Conservation (phyloP, 2,329 filamentous ascomycete genomes). For the Colletotrichum lini region DNA sequence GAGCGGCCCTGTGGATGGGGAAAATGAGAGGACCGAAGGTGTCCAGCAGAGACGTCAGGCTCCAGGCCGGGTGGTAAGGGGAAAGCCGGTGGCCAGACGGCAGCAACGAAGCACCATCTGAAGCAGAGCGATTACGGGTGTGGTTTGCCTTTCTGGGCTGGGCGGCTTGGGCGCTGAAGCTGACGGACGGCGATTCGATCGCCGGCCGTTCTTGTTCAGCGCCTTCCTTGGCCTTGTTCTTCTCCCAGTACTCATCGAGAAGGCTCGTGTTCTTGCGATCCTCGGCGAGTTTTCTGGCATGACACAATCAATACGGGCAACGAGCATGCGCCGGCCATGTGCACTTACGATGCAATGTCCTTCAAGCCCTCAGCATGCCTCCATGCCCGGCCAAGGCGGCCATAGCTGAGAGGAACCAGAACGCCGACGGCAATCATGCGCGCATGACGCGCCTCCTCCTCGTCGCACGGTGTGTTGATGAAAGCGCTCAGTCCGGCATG, state of each 20-base stretch:
- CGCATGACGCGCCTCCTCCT: slow-evolving; percentile 84
- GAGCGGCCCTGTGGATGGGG: slow-evolving; percentile 87
- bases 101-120: slow-evolving; percentile 72
- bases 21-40: slow-evolving; percentile 93
- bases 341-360: slow-evolving; percentile 77
- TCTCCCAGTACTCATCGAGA: slow-evolving; percentile 87
- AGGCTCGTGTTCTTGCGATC: slow-evolving; percentile 73
- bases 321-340: slow-evolving; percentile 42
- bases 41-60: slow-evolving; percentile 82
- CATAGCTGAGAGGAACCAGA: slow-evolving; percentile 87
- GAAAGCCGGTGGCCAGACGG: slow-evolving; percentile 77
- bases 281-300: slow-evolving; percentile 70
- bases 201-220: slow-evolving; percentile 58
- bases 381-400: slow-evolving; percentile 90
- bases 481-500: slow-evolving; percentile 95
- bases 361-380: slow-evolving; percentile 84
- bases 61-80: slow-evolving; percentile 88
- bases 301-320: slow-evolving; percentile 44
- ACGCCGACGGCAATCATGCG: slow-evolving; percentile 94
- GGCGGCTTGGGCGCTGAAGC: slow-evolving; percentile 56
- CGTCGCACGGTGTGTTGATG: slow-evolving; percentile 84
- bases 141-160: slow-evolving; percentile 57
- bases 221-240: slow-evolving; percentile 62
- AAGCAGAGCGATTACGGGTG: slow-evolving; percentile 71
- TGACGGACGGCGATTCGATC: slow-evolving; percentile 65